Evolutionary conservation across 1,139 yeast species (phyloP), one percentile per base, ranked within the genome.

Genomic region (Pneumocystis carinii): DNA sequence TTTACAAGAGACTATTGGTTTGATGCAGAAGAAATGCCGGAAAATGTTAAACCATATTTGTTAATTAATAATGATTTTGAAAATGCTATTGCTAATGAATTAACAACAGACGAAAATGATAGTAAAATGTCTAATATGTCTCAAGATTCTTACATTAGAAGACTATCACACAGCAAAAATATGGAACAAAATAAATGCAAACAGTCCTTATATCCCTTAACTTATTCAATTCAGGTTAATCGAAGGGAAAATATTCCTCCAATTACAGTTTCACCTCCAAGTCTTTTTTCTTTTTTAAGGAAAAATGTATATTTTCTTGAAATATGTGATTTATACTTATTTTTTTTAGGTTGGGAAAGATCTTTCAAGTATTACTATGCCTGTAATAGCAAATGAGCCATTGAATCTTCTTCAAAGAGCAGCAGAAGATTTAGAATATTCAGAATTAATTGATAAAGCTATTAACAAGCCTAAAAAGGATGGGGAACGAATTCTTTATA

Each of bases 321-420:
- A 48, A 24, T 48, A 24, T 24, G 14, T 3, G 19, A 12, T 24
- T 3, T 48, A 12, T 12, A 48, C 27, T 48, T 48, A 48, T 48
- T 24, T 48, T 39, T 39, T 39, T 41, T 48, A 48, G 55, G 55
- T 90, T 17, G 97, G 97, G 36, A 90, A 90, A 71, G 97, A 90
- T 73, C 73, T 90, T 67, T 81, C 92, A 0, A 81, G 92, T 0
- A 82, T 90, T 64, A 83, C 98, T 0, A 80, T 92, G 60, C 98
- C 98, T 0, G 98, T 92, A 10, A 83, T 96, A 0, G 92, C 92
- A 76, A 92, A 92, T 71, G 98, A 92, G 73, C 94, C 97, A 68
- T 88, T 97, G 0, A 89, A 95, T 7, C 78, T 92, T 72, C 77
- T 92, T 66, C 98, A 92, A 76, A 83, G 98, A 74, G 87, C 90